Evolutionary conservation across 2,329 filamentous ascomycete genomes (phyloP), one percentile per base, ranked within the genome.

Genomic region (Xylaria polymorpha): DNA sequence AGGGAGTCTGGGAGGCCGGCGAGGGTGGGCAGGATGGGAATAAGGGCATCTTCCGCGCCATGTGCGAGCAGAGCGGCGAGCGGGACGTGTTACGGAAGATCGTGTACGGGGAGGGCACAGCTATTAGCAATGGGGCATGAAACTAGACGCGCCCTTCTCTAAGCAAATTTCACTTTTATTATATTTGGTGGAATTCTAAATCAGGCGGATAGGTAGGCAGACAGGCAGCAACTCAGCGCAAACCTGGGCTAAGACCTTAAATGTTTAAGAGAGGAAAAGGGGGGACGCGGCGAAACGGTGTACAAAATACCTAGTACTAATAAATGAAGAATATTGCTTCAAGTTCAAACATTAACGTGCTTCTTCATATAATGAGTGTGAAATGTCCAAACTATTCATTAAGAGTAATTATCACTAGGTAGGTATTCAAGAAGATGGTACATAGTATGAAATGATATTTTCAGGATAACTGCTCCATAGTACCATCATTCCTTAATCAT

Each of bases 1-100:
- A 82, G 77, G 72, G 87, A 91, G 75, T 94, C 65, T 88, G 91
- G 85, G 82, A 83, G 46, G 65, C 59, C 1, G 64, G 64, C 18
- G 61, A 65, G 12, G 55, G 43, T 1, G 44, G 22, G 1, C 44
- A 62, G 22, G 41, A 55, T 2, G 64, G 61, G 1, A 55, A 66
- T 0, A 66, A 57, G 51, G 71, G 71, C 22, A 59, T 67, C 18
- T 73, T 73, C 67, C 61, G 71, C 39, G 70, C 67, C 25, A 73
- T 73, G 71, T 73, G 71, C 48, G 71, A 73, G 55, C 71, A 73
- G 67, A 73, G 71, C 32, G 71, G 71, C 10, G 71, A 73, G 66
- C 60, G 61, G n/a, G 71, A 73, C 2, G 46, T 66, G 0, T 44
- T 73, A n/a, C 60, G 67, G 20, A 62, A 60, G 39, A 71, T 74